Percentiles rank a stretch among this genome's conserved stretches.
Evolutionary conservation across 1,284 basidiomycete species (phyloP).

Genomic region (Malassezia globosa): DNA sequence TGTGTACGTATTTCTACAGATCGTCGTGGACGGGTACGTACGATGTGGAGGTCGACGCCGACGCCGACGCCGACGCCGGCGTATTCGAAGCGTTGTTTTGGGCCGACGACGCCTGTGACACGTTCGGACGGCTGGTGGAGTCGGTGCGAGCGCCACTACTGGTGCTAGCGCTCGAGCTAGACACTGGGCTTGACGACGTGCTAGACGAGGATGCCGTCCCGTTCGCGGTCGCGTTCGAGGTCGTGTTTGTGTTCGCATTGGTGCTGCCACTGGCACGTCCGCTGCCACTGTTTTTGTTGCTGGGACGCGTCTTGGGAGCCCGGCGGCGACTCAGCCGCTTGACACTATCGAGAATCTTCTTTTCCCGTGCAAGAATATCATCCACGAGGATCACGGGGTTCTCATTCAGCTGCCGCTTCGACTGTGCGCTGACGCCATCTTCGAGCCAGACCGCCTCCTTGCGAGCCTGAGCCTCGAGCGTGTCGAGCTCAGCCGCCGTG

Average conservation of each 20-base stretch:
- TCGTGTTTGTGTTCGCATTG: background rate
- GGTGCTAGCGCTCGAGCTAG: background rate
- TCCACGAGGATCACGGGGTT: conserved; percentile 37
- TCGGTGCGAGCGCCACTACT: too few species aligned
- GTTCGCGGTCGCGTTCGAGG: background rate
- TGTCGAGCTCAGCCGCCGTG: conserved; percentile 39
- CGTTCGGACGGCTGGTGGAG: too few species aligned
- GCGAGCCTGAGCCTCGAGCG: conserved; percentile 26
- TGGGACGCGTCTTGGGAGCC: conserved; percentile 39
- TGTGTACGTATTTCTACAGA: conserved; percentile 10
- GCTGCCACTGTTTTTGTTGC: background rate
- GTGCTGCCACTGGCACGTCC: too few species aligned
- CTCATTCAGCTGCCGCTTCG: conserved; percentile 26
- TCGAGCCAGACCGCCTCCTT: conserved; percentile 42
- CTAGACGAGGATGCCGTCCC: background rate
- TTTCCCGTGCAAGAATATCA: conserved; percentile 39
- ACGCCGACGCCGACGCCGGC: background rate
- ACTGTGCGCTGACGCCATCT: conserved; percentile 32
- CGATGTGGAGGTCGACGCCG: conserved; percentile 1
- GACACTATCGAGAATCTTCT: conserved; percentile 35
- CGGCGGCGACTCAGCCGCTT: conserved; percentile 34
- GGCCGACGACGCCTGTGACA: too few species aligned
- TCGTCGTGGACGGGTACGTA: conserved; percentile 14
- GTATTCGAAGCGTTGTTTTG: too few species aligned
- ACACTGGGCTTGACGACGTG: background rate